Evolutionary conservation across 75 land plant genomes (phyloP), one percentile per base, ranked within the genome.

Genomic region (Pseudotsuga menziesii): DNA sequence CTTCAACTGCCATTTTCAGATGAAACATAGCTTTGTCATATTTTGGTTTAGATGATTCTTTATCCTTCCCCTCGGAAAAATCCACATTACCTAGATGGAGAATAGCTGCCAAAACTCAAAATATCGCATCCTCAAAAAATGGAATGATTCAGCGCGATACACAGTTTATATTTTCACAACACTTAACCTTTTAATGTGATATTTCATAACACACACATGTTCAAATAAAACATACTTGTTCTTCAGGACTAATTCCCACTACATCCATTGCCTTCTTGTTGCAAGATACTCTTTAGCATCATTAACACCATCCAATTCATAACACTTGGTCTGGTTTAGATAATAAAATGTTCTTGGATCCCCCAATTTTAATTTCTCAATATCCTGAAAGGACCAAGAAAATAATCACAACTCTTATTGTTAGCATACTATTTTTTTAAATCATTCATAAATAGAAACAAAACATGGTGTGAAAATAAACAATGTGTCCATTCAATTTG

Each of bases 241-340:
- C 98, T 32, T 87, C 89, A 58, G 82, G 61, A 83, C 79, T 93
- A 17, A 96, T 96, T 41, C 98, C 98, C 62, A 96, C 92, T 66
- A 93, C 75, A 23, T 96, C 96, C 98, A 96, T 96, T 57, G 98
- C 78, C 83, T 91, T 58, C 94, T 85, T 13, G 98, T 96, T 73
- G 79, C 90, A 20, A 84, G 77, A 73, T 96, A 96, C 57, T 94
- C 98, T 62, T 89, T 77, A 15, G 88, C 32, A 67, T 94, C 96
- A 86, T 84, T 87, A 29, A 92, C 74, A 14, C 83, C 88, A 78
- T 89, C 91, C 77, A 96, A 69, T 67, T 93, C 91, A 83, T 73
- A 87, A 77, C 92, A 93, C 56, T 87, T 90, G 74, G 97, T 83
- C 61, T 96, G 98, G 71, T 96, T 96, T 9, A 96, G 80, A 82